Base-by-base conservation (phyloP, 805 yeast species). In the Candida stauntonica region DNA sequence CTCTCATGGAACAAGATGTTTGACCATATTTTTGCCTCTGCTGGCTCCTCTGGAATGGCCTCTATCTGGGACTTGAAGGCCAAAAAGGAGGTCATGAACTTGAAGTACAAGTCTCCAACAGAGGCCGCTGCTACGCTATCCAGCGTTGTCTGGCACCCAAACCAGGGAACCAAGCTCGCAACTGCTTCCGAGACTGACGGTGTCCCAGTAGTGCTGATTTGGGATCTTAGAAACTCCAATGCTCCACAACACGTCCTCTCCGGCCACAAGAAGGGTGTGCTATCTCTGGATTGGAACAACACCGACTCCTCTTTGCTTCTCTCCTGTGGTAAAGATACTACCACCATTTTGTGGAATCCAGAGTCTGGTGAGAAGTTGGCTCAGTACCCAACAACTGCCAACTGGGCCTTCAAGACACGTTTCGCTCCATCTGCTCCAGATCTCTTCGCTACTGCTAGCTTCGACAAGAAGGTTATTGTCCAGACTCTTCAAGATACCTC, bases 171-270 rank as follows among this genome's bases (percentile, higher is more conserved):
- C 13, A 82, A 78, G 58, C 74, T 93, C 42, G 79, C 85, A 19
- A 91, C 98, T 18, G 96, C 95, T 19, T 80, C 93, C 20, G 88
- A 82, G 44, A 75, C 78, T 41, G 97, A 89, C 61, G 67, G 72
- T 16, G 76, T 77, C 35, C 95, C 99, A 11, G 73, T 84, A 23
- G 79, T 93, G 38, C 65, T 87, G 47, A 70, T 91, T 13, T 93
- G 99, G 99, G 97, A 93, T 66, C 72, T 93, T 57, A 78, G 97
- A 62, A 91, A 93, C 59, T 79, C 96, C 20, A 82, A 84, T 54
- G 86, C 83, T n/a, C 99, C 99, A 7, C 88, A 86, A 57, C 66
- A 64, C 42, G 67, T 83, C 26, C 62, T 89, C 53, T 64, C 62
- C 33, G 96, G 97, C 39, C 98, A 91, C 60, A 73, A 77, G 34